Percentiles rank a stretch among this genome's conserved stretches.
Evolutionary conservation across 2,329 filamentous ascomycete genomes (phyloP).

Genomic region (Arthrobotrys megalospora): DNA sequence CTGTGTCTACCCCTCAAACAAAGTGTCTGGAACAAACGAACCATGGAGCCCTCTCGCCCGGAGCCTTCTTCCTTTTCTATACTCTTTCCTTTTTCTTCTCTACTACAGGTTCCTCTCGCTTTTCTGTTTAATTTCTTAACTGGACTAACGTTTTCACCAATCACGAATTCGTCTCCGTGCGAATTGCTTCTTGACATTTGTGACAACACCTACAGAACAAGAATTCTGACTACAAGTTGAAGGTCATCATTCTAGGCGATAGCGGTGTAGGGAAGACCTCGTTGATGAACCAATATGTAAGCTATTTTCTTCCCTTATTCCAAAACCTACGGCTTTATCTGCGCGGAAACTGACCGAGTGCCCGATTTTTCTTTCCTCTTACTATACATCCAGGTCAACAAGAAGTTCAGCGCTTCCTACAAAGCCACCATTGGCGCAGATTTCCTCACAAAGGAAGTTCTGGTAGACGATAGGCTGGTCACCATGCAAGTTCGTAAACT

Average conservation of each 20-base stretch:
- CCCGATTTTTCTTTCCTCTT: slow-evolving; percentile 40
- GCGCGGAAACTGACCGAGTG: slow-evolving; percentile 12
- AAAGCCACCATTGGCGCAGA: slow-evolving; percentile 99
- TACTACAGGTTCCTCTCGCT: slow-evolving; percentile 19
- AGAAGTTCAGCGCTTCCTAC: slow-evolving; percentile 99
- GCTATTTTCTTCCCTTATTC: slow-evolving; percentile 65
- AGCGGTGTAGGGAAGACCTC: slow-evolving; percentile 99
- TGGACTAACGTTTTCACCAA: slow-evolving; percentile 55
- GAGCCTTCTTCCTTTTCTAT: slow-evolving; percentile 16
- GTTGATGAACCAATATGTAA: slow-evolving; percentile 99
- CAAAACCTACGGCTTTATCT: slow-evolving; percentile 18
- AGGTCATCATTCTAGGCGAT: slow-evolving; percentile 99
- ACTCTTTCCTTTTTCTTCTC: background rate
- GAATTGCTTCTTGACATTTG: slow-evolving; percentile 50
- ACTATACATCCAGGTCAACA: slow-evolving; percentile 83
- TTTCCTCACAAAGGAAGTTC: slow-evolving; percentile 96
- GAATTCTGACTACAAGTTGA: slow-evolving; percentile 62
- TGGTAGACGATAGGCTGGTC: slow-evolving; percentile 96
- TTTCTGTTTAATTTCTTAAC: slow-evolving; percentile 18
- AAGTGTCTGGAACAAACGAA: background rate
- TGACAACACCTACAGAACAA: slow-evolving; percentile 62
- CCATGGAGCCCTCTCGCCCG: slow-evolving; percentile 60
- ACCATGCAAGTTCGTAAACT: slow-evolving; percentile 86
- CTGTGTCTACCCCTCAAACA: background rate
- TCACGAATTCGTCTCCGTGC: slow-evolving; percentile 36